Evolutionary conservation across 2,329 filamentous ascomycete species (phyloP).

Genomic region (Aspergillus nomiae): DNA sequence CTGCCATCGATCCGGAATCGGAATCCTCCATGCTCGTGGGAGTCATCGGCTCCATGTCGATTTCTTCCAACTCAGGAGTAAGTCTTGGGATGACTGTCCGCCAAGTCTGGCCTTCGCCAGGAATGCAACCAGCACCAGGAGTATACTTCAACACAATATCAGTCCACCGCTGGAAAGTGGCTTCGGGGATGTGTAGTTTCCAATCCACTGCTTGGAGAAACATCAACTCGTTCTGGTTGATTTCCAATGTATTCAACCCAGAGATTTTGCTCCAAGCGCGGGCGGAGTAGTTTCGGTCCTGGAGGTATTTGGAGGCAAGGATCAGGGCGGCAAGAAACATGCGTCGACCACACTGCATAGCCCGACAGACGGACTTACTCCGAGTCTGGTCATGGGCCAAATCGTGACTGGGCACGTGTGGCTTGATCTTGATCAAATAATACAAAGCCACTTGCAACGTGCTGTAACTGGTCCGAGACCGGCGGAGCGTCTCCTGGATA

Average conservation of each 20-base stretch:
- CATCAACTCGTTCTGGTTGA: slow-evolving; percentile 94
- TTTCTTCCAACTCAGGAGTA: slow-evolving; percentile 58
- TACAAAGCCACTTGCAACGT: slow-evolving; percentile 96
- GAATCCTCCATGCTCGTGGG: slow-evolving; percentile 29
- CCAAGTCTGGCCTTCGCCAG: slow-evolving; percentile 43
- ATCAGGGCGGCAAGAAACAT: slow-evolving; percentile 97
- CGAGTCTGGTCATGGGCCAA: slow-evolving; percentile 83
- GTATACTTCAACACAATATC: slow-evolving; percentile 87
- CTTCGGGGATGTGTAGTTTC: slow-evolving; percentile 90
- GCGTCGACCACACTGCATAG: slow-evolving; percentile 90
- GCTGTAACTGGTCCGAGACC: slow-evolving; percentile 95
- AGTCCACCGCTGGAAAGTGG: slow-evolving; percentile 88
- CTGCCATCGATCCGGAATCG: slow-evolving; percentile 26
- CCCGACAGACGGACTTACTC: slow-evolving; percentile 71
- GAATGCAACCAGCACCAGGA: slow-evolving; percentile 54
- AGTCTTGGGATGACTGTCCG: slow-evolving; percentile 55
- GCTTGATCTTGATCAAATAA: slow-evolving; percentile 91
- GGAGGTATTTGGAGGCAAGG: slow-evolving; percentile 94
- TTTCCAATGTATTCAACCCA: slow-evolving; percentile 87
- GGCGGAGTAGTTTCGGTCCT: slow-evolving; percentile 96
- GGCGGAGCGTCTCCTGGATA: slow-evolving; percentile 93
- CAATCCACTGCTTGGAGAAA: slow-evolving; percentile 90
- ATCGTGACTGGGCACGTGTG: slow-evolving; percentile 79
- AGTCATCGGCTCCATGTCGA: slow-evolving; percentile 41
- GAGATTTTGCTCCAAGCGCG: slow-evolving; percentile 99